phyloP scores from a whole-genome alignment of 768 basidiomycete genomes.

The Macrocybe gigantea region DNA sequence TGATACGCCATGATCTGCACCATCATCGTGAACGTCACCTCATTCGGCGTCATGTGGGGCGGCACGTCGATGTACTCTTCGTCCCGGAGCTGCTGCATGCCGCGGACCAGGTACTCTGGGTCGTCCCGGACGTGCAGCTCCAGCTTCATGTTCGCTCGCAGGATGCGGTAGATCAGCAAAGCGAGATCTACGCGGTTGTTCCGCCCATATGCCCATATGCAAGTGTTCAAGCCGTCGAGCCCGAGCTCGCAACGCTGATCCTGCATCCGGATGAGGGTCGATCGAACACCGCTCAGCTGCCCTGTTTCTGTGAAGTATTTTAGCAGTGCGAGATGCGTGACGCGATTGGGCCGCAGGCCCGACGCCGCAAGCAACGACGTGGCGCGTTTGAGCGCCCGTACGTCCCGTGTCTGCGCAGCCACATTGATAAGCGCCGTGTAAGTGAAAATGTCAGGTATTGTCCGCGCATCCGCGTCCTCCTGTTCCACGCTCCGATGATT shows the following conservation, averaged over 20 bases:
- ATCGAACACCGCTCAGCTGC: conserved; percentile 49
- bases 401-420: conserved; percentile 47
- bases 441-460: conserved; percentile 59
- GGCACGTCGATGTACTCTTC: conserved; percentile 43
- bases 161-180: conserved; percentile 52
- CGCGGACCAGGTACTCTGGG: conserved; percentile 25
- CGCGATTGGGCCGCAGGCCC: conserved; percentile 49
- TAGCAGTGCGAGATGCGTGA: conserved; percentile 58
- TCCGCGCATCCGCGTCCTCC: conserved; percentile 14
- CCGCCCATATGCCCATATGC: conserved; percentile 62
- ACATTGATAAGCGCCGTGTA: conserved; percentile 63
- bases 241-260: conserved; percentile 46
- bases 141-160: conserved; percentile 43
- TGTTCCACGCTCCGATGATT: conserved; percentile 8
- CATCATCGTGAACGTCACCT: conserved; percentile 60
- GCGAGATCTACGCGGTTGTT: conserved; percentile 51
- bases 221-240: conserved; percentile 63
- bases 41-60: conserved; percentile 45
- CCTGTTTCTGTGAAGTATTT: conserved; percentile 44
- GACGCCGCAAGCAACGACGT: conserved; percentile 48
- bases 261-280: conserved; percentile 47
- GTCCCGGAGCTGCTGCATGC: conserved; percentile 29
- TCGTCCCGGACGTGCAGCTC: conserved; percentile 22
- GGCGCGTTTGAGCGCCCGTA: conserved; percentile 43
- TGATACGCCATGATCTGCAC: conserved; percentile 69